These are phyloP conservation scores for Leccinellum luteum DNA, from an alignment of 768 basidiomycete species.

Conservation along the genomic window DNA sequence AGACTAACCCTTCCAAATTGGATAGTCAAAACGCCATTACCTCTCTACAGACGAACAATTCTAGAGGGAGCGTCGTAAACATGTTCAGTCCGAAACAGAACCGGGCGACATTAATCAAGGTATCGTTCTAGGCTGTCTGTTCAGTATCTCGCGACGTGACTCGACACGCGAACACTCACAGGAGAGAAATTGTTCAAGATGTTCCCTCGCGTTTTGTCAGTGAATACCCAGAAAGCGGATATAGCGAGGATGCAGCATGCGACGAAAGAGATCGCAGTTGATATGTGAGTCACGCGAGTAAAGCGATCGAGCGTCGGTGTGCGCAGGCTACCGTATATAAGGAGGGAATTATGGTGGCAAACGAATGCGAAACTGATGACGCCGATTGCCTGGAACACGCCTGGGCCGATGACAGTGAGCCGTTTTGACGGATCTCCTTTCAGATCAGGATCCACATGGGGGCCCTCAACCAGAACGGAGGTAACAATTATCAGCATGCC, in stretches of 20 bases:
- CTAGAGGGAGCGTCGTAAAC: constrained; percentile 96
- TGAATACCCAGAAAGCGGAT: constrained; percentile 85
- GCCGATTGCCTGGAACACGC: constrained; percentile 92
- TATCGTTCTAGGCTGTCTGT: constrained; percentile 55
- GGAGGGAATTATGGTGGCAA: constrained; percentile 95
- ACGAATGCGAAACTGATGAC: constrained; percentile 98
- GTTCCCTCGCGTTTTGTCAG: constrained; percentile 91
- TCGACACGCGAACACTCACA: constrained; percentile 37
- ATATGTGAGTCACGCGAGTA: constrained; percentile 88
- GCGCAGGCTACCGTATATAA: constrained; percentile 91
- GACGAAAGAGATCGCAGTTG: constrained; percentile 78
- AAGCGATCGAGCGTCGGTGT: constrained; percentile 96
- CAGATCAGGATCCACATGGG: constrained; percentile 65
- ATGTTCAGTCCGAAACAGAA: constrained; percentile 95
- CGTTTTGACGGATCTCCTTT: constrained; percentile 75
- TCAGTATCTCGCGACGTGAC: constrained; percentile 3
- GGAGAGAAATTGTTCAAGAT: constrained; percentile 92
- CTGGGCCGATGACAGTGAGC: constrained; percentile 72
- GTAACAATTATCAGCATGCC: constrained; percentile 94
- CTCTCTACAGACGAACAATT: constrained; percentile 97
- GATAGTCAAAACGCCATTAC: constrained; percentile 35
- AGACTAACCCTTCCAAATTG: neutral
- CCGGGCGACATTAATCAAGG: constrained; percentile 92
- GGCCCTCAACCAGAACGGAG: constrained; percentile 81
- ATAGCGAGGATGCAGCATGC: constrained; percentile 84